phyloP scores from a whole-genome alignment of 306 rosid species.

The Sicyos baderoa region DNA sequence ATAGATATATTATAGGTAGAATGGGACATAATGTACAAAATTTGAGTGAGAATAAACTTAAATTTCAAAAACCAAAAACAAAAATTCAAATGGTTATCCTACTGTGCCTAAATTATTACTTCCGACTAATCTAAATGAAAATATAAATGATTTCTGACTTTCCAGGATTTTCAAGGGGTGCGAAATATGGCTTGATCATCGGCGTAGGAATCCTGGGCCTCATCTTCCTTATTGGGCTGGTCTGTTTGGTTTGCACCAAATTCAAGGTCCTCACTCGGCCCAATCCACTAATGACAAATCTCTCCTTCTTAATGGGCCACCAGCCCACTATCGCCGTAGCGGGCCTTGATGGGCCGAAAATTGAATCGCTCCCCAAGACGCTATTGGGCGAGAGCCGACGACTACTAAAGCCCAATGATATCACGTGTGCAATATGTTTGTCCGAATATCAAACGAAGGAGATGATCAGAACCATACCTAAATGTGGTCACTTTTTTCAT shows the following conservation, averaged over 20 bases:
- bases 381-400: slow-evolving; percentile 41
- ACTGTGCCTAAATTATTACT: too few relatives aligned
- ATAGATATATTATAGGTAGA: too few relatives aligned
- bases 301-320: slow-evolving; percentile 14
- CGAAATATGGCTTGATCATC: slow-evolving; percentile 44
- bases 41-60: too few relatives aligned
- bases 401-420: slow-evolving; percentile 43
- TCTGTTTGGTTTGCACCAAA: slow-evolving; percentile 25
- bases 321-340: slow-evolving; percentile 16
- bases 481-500: slow-evolving; percentile 63
- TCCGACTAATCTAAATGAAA: not conserved
- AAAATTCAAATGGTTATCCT: too few relatives aligned
- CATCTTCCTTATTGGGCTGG: slow-evolving; percentile 37
- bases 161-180: slow-evolving; percentile 49
- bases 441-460: slow-evolving; percentile 57
- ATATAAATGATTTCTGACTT: not conserved
- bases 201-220: slow-evolving; percentile 58
- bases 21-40: too few relatives aligned
- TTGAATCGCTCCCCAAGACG: slow-evolving; percentile 55
- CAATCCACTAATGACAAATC: not conserved
- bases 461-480: slow-evolving; percentile 49
- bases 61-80: too few relatives aligned
- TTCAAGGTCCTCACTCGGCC: slow-evolving; percentile 11
- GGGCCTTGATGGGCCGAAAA: slow-evolving; percentile 63
- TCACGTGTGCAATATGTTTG: slow-evolving; percentile 53